A percentile compares a stretch with the other conserved stretches of the same genome.
Conservation (phyloP, 176 grass and related monocot species). For the Bothriochloa decipiens region DNA sequence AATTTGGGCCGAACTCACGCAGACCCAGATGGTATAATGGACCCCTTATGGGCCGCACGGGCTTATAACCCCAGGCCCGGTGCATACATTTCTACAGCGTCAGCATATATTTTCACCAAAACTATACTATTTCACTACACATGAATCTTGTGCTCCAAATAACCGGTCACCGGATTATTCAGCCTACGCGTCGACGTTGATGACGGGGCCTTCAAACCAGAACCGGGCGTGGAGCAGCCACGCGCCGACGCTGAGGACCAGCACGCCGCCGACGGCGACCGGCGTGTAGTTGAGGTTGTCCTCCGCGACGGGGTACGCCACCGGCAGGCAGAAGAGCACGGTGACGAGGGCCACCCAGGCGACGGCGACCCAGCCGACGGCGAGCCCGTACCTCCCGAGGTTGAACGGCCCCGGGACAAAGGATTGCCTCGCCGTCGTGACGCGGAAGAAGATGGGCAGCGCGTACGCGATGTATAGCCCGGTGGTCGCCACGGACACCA, state of each 20-base stretch:
- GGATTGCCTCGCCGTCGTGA: constrained; percentile 61
- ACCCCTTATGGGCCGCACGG: too few species aligned
- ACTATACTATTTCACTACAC: too few species aligned
- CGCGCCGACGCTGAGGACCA: constrained; percentile 35
- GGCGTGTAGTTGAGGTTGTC: constrained; percentile 81
- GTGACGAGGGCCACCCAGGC: constrained; percentile 84
- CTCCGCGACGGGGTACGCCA: constrained; percentile 74
- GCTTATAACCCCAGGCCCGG: too few species aligned
- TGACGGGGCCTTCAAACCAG: not conserved
- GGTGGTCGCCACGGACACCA: constrained; percentile 88
- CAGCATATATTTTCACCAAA: too few species aligned
- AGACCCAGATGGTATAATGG: too few species aligned
- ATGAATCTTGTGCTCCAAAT: too few species aligned
- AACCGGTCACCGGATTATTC: too few species aligned
- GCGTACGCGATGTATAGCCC: constrained; percentile 80
- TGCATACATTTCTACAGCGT: too few species aligned
- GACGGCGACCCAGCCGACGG: constrained; percentile 68
- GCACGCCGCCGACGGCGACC: constrained; percentile 63
- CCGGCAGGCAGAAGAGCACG: constrained; percentile 82
- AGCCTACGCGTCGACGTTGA: not conserved
- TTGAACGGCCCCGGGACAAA: constrained; percentile 75
- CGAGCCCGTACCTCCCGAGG: constrained; percentile 60
- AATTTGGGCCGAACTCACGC: too few species aligned
- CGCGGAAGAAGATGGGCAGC: constrained; percentile 78
- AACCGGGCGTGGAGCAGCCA: not conserved